Evolutionary conservation across 1,139 yeast genomes (phyloP), one percentile per base, ranked within the genome.

Genomic region (Yamadazyma buinensis): DNA sequence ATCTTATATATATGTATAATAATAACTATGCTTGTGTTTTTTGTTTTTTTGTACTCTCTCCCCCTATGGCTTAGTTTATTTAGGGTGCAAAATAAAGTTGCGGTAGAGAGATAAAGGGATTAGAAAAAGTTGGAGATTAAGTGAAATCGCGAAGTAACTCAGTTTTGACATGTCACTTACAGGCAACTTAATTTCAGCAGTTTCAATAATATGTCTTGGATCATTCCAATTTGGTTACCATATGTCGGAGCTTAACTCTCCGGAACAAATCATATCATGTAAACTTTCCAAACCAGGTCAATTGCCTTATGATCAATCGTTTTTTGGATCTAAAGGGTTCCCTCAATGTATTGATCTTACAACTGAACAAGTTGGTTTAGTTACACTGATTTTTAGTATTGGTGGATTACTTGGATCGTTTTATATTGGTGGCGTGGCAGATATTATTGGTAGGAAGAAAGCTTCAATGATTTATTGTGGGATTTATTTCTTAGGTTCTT

Each of bases 361-460:
- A 15, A 75, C 80, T 12, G 69, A 75, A 31, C 83, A 84, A 39
- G 63, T 85, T 30, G 97, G 97, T 0, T 59, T 84, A 19, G 80
- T 82, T n/a, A 88, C 95, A 0, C 80, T 95, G 0, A 74, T 85
- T 19, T 87, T 84, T 57, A 80, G 94, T 26, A 68, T 90, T 37
- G 97, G 98, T 7, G 97, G 97, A 0, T 65, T 90, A 15, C 36
- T 83, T 7, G 88, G 95, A 1, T 86, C 97, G 0, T 64, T 81
- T 8, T 63, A 75, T 46, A 85, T 88, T 2, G 92, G 95, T 0
- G 48, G 64, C 9, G 42, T 85, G n/a, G 83, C 95, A 10, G 85
- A 84, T 44, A 50, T 50, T 22, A 59, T 69, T 33, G 97, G 97
- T 2, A 68, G 96, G 27, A 74, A 72, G 44, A 58, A 61, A 20